Evolutionary conservation across 257 asterid genomes (phyloP).

Genomic region (Haberlea rhodopensis): DNA sequence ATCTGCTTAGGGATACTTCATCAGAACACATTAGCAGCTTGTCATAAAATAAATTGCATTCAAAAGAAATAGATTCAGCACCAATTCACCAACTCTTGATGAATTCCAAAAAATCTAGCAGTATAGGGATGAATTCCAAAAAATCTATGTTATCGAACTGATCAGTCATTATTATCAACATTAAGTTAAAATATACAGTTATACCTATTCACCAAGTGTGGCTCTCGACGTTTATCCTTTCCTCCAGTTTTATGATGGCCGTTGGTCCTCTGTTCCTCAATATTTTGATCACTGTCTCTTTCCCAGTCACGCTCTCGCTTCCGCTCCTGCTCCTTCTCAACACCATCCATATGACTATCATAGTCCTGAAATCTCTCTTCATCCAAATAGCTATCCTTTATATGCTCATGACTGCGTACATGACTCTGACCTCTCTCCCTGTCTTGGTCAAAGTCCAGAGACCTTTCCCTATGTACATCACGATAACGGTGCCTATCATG

Average conservation of each 20-base stretch:
- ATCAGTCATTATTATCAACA: slow-evolving; percentile 11
- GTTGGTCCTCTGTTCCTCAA: slow-evolving; percentile 48
- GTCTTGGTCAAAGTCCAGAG: slow-evolving; percentile 45
- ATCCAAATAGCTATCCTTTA: slow-evolving; percentile 46
- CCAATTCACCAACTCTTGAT: slow-evolving; percentile 7
- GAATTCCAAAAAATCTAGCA: not conserved
- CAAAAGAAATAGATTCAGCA: slow-evolving; percentile 19
- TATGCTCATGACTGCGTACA: slow-evolving; percentile 41
- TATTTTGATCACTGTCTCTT: slow-evolving; percentile 46
- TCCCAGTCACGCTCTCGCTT: slow-evolving; percentile 51
- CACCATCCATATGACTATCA: slow-evolving; percentile 37
- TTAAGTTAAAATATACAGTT: slow-evolving; percentile 10
- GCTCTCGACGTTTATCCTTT: slow-evolving; percentile 42
- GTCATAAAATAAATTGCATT: slow-evolving; percentile 12
- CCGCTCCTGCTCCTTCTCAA: slow-evolving; percentile 49
- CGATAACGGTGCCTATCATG: slow-evolving; percentile 41
- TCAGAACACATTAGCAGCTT: slow-evolving; percentile 26
- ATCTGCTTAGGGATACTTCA: slow-evolving; percentile 38
- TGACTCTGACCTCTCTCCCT: slow-evolving; percentile 51
- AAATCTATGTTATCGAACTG: not conserved
- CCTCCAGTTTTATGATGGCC: slow-evolving; percentile 44
- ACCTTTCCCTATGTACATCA: slow-evolving; percentile 51
- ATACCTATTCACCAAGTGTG: slow-evolving; percentile 45
- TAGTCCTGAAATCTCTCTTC: slow-evolving; percentile 47
- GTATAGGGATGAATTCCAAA: not conserved